Base-by-base conservation (phyloP, 768 basidiomycete species). In the Boletus reticuloceps region DNA sequence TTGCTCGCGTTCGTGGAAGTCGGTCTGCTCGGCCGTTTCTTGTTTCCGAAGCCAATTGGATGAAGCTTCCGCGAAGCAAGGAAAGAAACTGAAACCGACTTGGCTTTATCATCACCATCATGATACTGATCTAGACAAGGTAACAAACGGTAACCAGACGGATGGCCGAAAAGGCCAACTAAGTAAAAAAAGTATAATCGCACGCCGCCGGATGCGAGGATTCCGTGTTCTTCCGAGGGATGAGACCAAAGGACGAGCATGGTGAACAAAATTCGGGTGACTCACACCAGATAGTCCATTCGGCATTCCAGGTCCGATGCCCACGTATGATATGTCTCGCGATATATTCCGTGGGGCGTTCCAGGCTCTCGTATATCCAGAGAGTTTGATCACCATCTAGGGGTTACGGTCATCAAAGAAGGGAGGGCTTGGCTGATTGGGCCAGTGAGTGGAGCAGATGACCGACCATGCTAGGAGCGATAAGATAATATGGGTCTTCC, bases 11-110 rank as follows among this genome's bases (percentile, higher is more conserved):
- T 46, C 12, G 40, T 11, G 19, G 51, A 46, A 46, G 44, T 29
- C 17, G 32, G 29, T 36, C 9, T 7, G n/a, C 6, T 57, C 42
- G 37, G 39, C 9, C 4, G 17, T 17, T 22, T 20, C 31, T 44
- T 12, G 39, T 16, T 53, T 20, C n/a, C 20, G 13, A 42, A 17
- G 12, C 6, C 32, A 14, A 34, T 32, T 27, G 41, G 41, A 11
- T 19, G 37, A 37, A 17, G 34, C n/a, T 25, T 68, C 65, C 66
- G 66, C 54, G 56, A 65, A 68, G 52, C 54, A 58, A 62, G 65
- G 65, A 54, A 9, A 38, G 50, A 58, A 14, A 50, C 37, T 29
- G 38, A 42, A 27, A 53, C 44, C 5, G 11, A 29, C 19, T 48
- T 34, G 45, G 51, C 14, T 42, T 55, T 46, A 17, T 42, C 22